These are phyloP conservation scores for Trichoderma brevicompactum DNA, from an alignment of 2,329 filamentous ascomycete genomes.

Conservation along the genomic window DNA sequence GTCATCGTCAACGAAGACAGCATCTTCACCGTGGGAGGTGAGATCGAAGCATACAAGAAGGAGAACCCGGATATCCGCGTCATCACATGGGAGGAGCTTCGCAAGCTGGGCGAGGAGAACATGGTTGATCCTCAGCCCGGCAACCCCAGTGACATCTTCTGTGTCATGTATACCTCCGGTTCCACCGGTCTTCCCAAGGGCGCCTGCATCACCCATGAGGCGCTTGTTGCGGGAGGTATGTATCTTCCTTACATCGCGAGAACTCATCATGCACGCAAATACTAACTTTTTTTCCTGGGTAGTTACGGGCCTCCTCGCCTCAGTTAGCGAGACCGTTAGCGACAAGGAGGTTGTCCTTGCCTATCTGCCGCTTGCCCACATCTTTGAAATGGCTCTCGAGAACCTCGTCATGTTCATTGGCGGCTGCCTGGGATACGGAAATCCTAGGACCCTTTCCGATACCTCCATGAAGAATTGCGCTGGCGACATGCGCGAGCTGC, in stretches of 20 bases:
- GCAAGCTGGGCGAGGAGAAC: constrained; percentile 66
- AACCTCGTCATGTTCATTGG: constrained; percentile 89
- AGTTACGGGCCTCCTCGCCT: constrained; percentile 78
- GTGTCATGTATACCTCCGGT: constrained; percentile 85
- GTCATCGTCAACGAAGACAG: constrained; percentile 67
- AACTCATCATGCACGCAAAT: no score
- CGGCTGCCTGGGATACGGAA: constrained; percentile 91
- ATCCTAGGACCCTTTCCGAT: constrained; percentile 86
- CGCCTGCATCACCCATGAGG: constrained; percentile 79
- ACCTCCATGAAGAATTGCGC: constrained; percentile 83
- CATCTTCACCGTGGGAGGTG: constrained; percentile 54
- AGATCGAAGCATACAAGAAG: constrained; percentile 61
- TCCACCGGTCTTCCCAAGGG: constrained; percentile 90
- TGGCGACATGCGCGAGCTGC: constrained; percentile 91
- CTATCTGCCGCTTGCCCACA: constrained; percentile 93
- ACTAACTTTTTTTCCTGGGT: neutral
- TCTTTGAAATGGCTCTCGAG: constrained; percentile 95
- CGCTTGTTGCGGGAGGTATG: constrained; percentile 71
- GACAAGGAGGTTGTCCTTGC: constrained; percentile 80
- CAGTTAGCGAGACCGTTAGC: constrained; percentile 78
- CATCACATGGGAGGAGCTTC: constrained; percentile 59
- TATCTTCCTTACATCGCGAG: constrained; percentile 32
- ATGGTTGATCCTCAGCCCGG: constrained; percentile 73
- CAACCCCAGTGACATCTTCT: constrained; percentile 76
- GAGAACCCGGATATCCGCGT: constrained; percentile 59